Evolutionary conservation across 2,329 filamentous ascomycete species (phyloP).

Genomic region (Claviceps cyperi): DNA sequence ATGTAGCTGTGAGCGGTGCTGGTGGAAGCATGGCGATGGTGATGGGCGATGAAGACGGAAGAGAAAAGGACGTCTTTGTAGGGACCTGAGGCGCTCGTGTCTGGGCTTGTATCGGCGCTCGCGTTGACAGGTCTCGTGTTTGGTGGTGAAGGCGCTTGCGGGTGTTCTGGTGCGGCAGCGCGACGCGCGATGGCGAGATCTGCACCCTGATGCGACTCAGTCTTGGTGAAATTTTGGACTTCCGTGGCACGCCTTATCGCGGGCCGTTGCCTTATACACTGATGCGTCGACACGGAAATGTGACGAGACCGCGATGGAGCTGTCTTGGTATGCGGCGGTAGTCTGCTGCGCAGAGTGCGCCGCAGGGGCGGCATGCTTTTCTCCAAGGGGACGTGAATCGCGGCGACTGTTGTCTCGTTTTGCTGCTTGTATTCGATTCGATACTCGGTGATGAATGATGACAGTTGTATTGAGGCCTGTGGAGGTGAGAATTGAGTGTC

Average conservation of each 20-base stretch:
- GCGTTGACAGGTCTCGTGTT: not conserved
- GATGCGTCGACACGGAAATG: slow-evolving; percentile 5
- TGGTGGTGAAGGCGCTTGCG: not conserved
- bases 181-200: too few relatives aligned
- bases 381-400: not conserved
- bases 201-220: not conserved
- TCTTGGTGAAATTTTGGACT: too few relatives aligned
- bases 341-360: not conserved
- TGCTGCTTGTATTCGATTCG: too few relatives aligned
- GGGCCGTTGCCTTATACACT: slow-evolving; percentile 2
- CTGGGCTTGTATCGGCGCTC: not conserved
- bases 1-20: not conserved
- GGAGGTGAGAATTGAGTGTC: too few relatives aligned
- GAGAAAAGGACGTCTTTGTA: slow-evolving; percentile 8
- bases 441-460: too few relatives aligned
- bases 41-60: slow-evolving; percentile 8
- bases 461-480: too few relatives aligned
- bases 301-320: not conserved
- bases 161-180: not conserved
- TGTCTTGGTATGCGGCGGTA: not conserved
- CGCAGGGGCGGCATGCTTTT: slow-evolving; percentile 2
- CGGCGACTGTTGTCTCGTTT: too few relatives aligned
- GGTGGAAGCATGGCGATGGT: not conserved
- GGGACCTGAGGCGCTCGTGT: not conserved
- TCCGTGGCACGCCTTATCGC: not conserved